These are phyloP conservation scores for Scedosporium boydii DNA, from an alignment of 2,329 filamentous ascomycete species.

Conservation along the genomic window DNA sequence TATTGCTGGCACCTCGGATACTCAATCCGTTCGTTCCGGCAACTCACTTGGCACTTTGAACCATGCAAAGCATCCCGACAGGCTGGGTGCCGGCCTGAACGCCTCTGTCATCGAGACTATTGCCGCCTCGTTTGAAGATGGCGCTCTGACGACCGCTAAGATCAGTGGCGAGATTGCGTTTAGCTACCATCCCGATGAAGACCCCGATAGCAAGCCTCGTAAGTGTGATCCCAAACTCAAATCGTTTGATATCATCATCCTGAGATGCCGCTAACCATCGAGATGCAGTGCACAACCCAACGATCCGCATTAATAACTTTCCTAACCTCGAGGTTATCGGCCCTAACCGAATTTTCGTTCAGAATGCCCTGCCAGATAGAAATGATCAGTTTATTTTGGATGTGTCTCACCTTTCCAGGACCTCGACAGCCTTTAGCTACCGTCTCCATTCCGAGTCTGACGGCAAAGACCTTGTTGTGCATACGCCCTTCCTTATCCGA, in stretches of 20 bases:
- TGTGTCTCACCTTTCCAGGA: conserved; percentile 60
- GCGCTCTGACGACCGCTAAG: conserved; percentile 59
- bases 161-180: conserved; percentile 86
- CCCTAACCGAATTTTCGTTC: conserved; percentile 85
- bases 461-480: conserved; percentile 31
- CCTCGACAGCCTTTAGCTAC: conserved; percentile 84
- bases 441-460: conserved; percentile 64
- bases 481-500: conserved; percentile 64
- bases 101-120: conserved; percentile 87
- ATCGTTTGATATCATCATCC: too few relatives aligned
- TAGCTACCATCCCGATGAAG: conserved; percentile 55
- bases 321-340: conserved; percentile 81
- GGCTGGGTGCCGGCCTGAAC: conserved; percentile 71
- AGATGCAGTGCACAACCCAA: conserved; percentile 40
- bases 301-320: conserved; percentile 81
- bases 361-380: conserved; percentile 52
- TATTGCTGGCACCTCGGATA: conserved; percentile 60
- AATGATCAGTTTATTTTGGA: conserved; percentile 75
- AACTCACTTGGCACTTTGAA: conserved; percentile 64
- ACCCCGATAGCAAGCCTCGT: conserved; percentile 34
- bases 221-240: conserved; percentile 18
- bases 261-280: background rate
- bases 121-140: conserved; percentile 73
- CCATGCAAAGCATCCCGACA: conserved; percentile 71
- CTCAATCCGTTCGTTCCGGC: conserved; percentile 82